Evolutionary conservation across 192 early-diverging fungal species (phyloP), one percentile per base, ranked within the genome.

Genomic region (Pilobolus umbonatus): DNA sequence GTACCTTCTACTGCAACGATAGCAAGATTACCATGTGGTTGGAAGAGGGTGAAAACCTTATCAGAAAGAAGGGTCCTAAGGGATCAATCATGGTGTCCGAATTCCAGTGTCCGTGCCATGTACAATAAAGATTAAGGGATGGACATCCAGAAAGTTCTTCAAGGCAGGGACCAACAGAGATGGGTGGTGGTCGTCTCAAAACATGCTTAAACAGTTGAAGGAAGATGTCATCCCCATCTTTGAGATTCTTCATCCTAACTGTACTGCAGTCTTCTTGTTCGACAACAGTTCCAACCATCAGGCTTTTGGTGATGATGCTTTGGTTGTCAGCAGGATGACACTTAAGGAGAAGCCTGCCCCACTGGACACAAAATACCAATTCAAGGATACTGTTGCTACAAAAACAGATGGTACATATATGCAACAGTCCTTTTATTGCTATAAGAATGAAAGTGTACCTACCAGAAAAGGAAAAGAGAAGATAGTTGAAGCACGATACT

Each of bases 291-390:
- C 44, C 12, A 64, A 64, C 49, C 50, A 72, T 46, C 47, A 47
- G 28, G 53, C 48, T 12, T 46, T 65, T 26, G 48, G 50, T 34
- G 35, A 54, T 12, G 54, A 73, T 61, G 52, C 57, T 39, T 32
- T 67, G 14, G 40, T 73, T 24, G 71, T 50, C 15, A 43, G 31
- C 12, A 59, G 45, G 40, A 64, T 73, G 51, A 67, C 61, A 22
- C 53, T 62, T 53, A 60, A 67, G n/a, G n/a, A n/a, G n/a, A n/a
- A n/a, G n/a, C n/a, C n/a, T n/a, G n/a, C 9, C 6, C 44, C 44
- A 15, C 5, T 10, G 5, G 44, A 45, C n/a, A 45, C 7, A 22
- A 45, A 45, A 22, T 45, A 45, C 17, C 44, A 45, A 17, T 45
- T 45, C 44, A 45, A 22, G 17, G 44, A 45, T 45, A 45, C 44